These are phyloP conservation scores for Solanum corneliomulleri DNA, from an alignment of 257 asterid genomes.

Conservation along the genomic window DNA sequence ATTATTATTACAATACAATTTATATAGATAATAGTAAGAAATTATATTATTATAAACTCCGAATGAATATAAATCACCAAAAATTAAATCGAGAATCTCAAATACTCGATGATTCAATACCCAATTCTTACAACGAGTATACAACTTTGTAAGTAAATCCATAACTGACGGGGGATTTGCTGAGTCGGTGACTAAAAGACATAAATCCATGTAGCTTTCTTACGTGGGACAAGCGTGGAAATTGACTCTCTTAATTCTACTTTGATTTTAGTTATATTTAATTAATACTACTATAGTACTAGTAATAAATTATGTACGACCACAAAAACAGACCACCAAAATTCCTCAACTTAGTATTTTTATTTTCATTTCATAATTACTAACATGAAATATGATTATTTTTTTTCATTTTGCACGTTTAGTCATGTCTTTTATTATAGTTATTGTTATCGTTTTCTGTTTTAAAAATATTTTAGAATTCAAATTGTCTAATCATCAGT, in stretches of 20 bases:
- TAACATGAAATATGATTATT: not conserved
- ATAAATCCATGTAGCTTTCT: not conserved
- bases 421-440: not conserved
- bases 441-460: not conserved
- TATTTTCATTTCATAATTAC: not conserved
- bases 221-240: not conserved
- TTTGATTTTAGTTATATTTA: not conserved
- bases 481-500: not conserved
- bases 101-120: not conserved
- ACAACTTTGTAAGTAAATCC: not conserved
- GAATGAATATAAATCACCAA: not conserved
- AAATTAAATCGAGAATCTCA: not conserved
- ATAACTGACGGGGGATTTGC: not conserved
- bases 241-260: not conserved
- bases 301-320: not conserved
- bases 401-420: not conserved
- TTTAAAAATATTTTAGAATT: no score
- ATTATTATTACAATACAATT: not conserved
- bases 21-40: not conserved
- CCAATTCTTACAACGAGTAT: not conserved
- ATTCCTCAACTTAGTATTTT: not conserved
- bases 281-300: not conserved
- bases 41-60: not conserved
- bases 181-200: not conserved
- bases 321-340: not conserved